Evolutionary conservation across 2,329 filamentous ascomycete species (phyloP), one percentile per base, ranked within the genome.

Genomic region (Hypoxylon rubiginosum): DNA sequence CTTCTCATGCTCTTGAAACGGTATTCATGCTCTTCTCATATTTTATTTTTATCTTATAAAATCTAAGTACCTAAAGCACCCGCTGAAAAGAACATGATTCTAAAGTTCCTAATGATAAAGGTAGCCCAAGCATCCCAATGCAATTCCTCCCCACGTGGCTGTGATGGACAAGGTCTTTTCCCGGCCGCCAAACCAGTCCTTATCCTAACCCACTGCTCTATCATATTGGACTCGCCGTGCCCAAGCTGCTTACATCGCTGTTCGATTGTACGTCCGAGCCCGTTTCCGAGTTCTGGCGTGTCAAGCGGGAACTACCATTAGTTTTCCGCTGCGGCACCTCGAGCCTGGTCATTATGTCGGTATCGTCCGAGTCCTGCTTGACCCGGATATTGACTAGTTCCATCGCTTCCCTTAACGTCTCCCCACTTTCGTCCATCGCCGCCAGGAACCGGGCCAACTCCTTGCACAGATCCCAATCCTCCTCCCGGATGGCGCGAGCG

Each of bases 391-490:
- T 85, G 6, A 89, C 86, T 78, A 88, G 83, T 71, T 88, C 86
- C 78, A 97, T 84, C 1, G 91, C 92, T 72, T 91, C 88, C 58
- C 88, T 84, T 52, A 99, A 83, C 48, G 92, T 95, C 70, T 91
- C 89, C 0, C 96, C 96, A 13, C 90, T 92, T 70, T 93, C 90
- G 75, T 99, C 96, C 73, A 99, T 89, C 4, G 95, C 95, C 50
- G 97, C 94, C 61, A 99, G 82, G 79, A 99, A 99, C n/a, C 95
- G 86, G 10, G 96, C 94, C 28, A 99, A 85, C 78, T 99, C 96
- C 73, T 94, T 96, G 81, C 96, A 98, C 28, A 99, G 82, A 72
- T 98, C 94, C 94, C 94, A 99, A 75, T 98, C 95, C 52, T 90
- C 89, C 77, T 94, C 93, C 32, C 89, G 85, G 73, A 94, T 95